Base-by-base conservation (phyloP, 108 stramenopile genomes). In the Cylindrotheca fusiformis region DNA sequence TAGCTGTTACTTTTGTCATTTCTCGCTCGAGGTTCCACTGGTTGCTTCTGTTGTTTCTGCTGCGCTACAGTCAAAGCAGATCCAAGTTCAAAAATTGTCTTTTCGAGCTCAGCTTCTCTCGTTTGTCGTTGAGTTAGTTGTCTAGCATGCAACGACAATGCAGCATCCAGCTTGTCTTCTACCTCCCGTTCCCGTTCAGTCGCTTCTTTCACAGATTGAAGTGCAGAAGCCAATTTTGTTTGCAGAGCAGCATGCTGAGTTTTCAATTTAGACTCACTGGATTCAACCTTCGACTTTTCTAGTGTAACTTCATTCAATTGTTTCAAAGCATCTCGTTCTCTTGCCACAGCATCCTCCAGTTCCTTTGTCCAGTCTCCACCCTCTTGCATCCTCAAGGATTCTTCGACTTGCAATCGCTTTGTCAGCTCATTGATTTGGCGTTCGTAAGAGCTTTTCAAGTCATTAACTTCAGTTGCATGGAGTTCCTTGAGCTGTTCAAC, bases 31-130 rank as follows among this genome's bases (percentile, higher is more conserved):
- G 21, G 23, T 46, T 24, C 56, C 48, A 24, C 19, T 44, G 29
- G 12, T 17, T 2, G 45, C 26, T 55, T 32, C 48, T 23, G 60
- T 30, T 67, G 74, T 55, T 63, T 77, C 67, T 25, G 78, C 44
- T 57, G 73, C 10, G 87, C 76, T 18, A 67, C 73, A 8, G 85
- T 81, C 24, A 90, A 66, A 4, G 89, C 92, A 10, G 86, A 83
- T 20, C 83, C 83, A 53, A 89, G 74, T 49, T 88, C 85, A 24
- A 82, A 75, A 24, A 93, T 82, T 10, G 81, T 90, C 55, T 83
- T 84, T 57, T 93, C 92, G 60, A 93, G 59, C 69, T 90, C 88
- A 8, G 80, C 72, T 63, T 93, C 88, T 63, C 92, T 65, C 49
- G 69, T 58, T 52, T 80, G 80, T 30, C 86, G 66, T 61, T 84